Evolutionary conservation across 495 filamentous ascomycete genomes (phyloP).

Genomic region (Talaromyces adpressus): DNA sequence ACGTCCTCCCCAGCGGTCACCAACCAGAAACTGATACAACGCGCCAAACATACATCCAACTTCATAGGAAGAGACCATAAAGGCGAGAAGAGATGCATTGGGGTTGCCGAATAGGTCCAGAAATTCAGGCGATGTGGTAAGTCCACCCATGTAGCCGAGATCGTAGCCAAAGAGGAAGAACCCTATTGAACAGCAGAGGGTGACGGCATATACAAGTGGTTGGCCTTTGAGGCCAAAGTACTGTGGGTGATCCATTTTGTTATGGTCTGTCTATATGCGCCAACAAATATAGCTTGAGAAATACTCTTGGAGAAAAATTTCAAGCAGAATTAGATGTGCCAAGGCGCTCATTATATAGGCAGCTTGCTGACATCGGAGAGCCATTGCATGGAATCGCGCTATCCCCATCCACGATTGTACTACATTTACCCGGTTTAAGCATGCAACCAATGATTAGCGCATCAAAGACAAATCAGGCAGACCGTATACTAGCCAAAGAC

Average conservation of each 20-base stretch:
- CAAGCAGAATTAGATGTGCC: not conserved
- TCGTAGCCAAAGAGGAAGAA: conserved; percentile 20
- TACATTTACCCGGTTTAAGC: not conserved
- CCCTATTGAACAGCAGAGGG: conserved; percentile 16
- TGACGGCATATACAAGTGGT: conserved; percentile 17
- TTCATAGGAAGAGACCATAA: conserved; percentile 17
- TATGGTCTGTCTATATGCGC: not conserved
- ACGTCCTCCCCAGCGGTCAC: conserved; percentile 39
- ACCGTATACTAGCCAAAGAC: not conserved
- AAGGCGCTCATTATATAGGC: not conserved
- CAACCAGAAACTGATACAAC: conserved; percentile 17
- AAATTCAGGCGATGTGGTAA: conserved; percentile 15
- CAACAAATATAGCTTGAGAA: not conserved
- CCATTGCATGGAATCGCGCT: not conserved
- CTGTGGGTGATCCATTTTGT: conserved; percentile 4
- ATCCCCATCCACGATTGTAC: not conserved
- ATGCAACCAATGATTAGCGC: not conserved
- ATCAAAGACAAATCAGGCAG: not conserved
- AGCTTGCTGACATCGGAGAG: not conserved
- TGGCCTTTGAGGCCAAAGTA: conserved; percentile 18
- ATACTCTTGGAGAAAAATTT: not conserved
- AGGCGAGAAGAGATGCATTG: conserved; percentile 12
- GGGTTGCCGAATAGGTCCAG: conserved; percentile 14
- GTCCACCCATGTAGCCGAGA: conserved; percentile 17
- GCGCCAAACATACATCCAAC: conserved; percentile 14